These are phyloP conservation scores for Cystobasidium sp. DNA, from an alignment of 1,284 basidiomycete genomes.

Conservation along the genomic window DNA sequence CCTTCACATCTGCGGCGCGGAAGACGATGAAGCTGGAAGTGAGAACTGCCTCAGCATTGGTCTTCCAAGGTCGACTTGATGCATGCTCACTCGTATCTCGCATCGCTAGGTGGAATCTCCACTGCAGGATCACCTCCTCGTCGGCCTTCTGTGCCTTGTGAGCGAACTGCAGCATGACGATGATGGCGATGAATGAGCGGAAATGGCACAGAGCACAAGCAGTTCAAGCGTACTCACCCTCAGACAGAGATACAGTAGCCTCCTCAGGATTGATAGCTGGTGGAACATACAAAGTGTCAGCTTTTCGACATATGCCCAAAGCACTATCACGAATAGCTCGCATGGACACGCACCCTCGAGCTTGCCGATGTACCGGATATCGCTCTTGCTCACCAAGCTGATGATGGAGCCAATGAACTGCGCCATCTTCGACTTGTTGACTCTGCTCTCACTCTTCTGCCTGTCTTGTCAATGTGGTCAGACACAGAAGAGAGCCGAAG, in stretches of 20 bases:
- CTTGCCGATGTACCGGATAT: slow-evolving; percentile 46
- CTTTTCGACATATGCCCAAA: neutral
- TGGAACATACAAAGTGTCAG: neutral
- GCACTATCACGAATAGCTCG: neutral
- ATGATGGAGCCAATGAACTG: slow-evolving; percentile 53
- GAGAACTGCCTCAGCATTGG: neutral
- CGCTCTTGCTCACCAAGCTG: slow-evolving; percentile 50
- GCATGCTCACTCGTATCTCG: slow-evolving; percentile 52
- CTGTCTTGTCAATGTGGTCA: too few species aligned
- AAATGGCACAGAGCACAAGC: neutral
- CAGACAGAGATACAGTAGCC: slow-evolving; percentile 49
- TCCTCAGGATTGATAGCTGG: slow-evolving; percentile 52
- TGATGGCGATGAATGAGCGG: neutral
- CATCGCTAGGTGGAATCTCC: slow-evolving; percentile 53
- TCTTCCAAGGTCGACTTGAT: neutral
- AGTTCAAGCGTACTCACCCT: neutral
- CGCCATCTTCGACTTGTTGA: slow-evolving; percentile 45
- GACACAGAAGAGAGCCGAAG: too few species aligned
- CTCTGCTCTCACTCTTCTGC: neutral
- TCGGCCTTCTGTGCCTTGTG: slow-evolving; percentile 54
- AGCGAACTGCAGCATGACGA: slow-evolving; percentile 49
- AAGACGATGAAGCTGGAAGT: slow-evolving; percentile 54
- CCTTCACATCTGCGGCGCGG: slow-evolving; percentile 54
- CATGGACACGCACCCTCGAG: slow-evolving; percentile 14
- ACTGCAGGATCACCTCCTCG: slow-evolving; percentile 50